These are phyloP conservation scores for Glycyrrhiza uralensis DNA, from an alignment of 306 rosid genomes.

Conservation along the genomic window DNA sequence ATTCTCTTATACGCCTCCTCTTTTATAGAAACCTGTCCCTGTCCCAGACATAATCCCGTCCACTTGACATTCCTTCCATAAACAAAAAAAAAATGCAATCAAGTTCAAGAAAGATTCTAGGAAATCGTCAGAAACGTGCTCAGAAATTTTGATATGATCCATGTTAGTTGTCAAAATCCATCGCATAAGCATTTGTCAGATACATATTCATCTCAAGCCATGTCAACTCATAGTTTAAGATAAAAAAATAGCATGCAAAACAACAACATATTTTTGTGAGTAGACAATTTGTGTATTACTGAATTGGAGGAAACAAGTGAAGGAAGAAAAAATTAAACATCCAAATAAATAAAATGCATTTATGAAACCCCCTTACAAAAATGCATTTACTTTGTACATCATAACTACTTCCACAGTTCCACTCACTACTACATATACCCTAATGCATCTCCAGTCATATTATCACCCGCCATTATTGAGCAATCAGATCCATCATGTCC, in stretches of 20 bases:
- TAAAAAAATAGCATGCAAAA: neutral
- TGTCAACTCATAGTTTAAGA: neutral
- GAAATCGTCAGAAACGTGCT: neutral
- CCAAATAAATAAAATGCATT: slow-evolving; percentile 20
- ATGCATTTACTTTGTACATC: slow-evolving; percentile 32
- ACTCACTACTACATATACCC: slow-evolving; percentile 47
- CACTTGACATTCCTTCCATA: neutral
- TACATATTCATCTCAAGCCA: neutral
- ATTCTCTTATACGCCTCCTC: neutral
- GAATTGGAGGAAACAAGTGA: slow-evolving; percentile 16
- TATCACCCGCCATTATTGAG: slow-evolving; percentile 50
- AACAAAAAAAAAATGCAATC: neutral
- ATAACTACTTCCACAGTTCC: slow-evolving; percentile 8
- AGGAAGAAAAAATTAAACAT: slow-evolving; percentile 5
- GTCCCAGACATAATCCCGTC: neutral
- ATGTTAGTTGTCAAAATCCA: neutral
- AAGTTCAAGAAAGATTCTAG: neutral
- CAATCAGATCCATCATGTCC: slow-evolving; percentile 61
- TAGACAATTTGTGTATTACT: neutral
- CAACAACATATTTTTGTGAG: neutral
- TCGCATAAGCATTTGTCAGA: neutral
- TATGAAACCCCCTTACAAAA: neutral
- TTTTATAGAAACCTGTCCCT: neutral
- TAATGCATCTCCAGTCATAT: slow-evolving; percentile 51
- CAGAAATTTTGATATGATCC: neutral